Conservation (phyloP, 345 rosid genomes). For the Eucalyptus pauciflora region DNA sequence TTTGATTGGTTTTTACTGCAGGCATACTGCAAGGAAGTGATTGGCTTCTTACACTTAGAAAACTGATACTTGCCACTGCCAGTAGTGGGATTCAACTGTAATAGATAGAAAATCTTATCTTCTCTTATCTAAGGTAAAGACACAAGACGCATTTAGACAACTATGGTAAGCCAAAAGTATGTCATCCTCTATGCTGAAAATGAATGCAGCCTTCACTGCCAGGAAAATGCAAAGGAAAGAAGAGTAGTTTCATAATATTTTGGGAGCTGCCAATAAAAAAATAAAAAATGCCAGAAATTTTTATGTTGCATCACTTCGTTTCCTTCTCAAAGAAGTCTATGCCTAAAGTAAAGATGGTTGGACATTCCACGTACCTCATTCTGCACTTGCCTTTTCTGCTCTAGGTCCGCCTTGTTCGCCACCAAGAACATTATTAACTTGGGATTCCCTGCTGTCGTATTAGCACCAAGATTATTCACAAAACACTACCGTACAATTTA, state of each 20-base stretch:
- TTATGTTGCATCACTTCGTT: not conserved
- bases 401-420: constrained; percentile 68
- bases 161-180: not conserved
- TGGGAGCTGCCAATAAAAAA: not conserved
- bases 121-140: not conserved
- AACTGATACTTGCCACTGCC: not conserved
- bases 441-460: constrained; percentile 39
- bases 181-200: not conserved
- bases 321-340: not conserved
- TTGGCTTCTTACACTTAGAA: not conserved
- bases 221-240: not conserved
- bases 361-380: constrained; percentile 23
- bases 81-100: not conserved
- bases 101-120: not conserved
- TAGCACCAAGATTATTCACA: not conserved
- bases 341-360: not conserved
- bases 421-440: constrained; percentile 57
- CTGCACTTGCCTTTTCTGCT: constrained; percentile 51
- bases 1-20: not conserved
- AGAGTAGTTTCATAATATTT: not conserved
- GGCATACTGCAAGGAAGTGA: not conserved
- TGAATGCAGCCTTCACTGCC: not conserved
- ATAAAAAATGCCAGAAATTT: not conserved
- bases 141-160: not conserved
- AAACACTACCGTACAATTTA: not conserved